phyloP scores from a whole-genome alignment of 192 early-diverging fungal species.

The Entomortierella parvispora region DNA sequence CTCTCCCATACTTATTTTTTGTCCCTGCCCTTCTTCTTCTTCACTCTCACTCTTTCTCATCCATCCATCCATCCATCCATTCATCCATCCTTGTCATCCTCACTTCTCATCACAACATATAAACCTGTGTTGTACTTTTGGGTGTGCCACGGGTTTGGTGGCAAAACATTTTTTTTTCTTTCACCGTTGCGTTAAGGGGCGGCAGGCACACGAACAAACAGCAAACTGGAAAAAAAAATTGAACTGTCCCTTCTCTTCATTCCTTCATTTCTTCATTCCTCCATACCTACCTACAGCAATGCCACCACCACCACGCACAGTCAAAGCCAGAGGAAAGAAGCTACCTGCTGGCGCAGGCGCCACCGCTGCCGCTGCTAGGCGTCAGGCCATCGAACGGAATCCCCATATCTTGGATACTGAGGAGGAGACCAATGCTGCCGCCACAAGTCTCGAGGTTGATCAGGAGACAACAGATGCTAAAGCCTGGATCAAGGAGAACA shows the following conservation, averaged over 20 bases:
- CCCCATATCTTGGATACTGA: slow-evolving; percentile 44
- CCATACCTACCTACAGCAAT: slow-evolving; percentile 6
- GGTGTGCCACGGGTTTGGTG: no score
- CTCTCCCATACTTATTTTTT: no score
- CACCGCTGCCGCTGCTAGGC: slow-evolving; percentile 25
- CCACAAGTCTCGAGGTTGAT: slow-evolving; percentile 38
- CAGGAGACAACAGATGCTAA: slow-evolving; percentile 53
- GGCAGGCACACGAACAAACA: no score
- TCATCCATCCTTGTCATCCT: no score
- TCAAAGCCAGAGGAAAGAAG: slow-evolving; percentile 20
- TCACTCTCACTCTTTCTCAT: no score
- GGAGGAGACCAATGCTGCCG: slow-evolving; percentile 6
- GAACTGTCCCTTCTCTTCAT: background rate
- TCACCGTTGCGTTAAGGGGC: no score
- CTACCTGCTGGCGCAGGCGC: slow-evolving; percentile 30
- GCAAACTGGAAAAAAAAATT: slow-evolving; percentile 4
- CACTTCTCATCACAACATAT: no score
- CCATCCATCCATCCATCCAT: no score
- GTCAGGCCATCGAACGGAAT: slow-evolving; percentile 16
- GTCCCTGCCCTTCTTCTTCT: no score
- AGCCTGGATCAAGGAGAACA: slow-evolving; percentile 57
- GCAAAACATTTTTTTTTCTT: no score
- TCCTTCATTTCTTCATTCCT: background rate
- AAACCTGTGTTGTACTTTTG: no score
- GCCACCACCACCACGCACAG: slow-evolving; percentile 36